Evolutionary conservation across 208 protist genomes (phyloP), one percentile per base, ranked within the genome.

Genomic region (Trypanosoma melophagium): DNA sequence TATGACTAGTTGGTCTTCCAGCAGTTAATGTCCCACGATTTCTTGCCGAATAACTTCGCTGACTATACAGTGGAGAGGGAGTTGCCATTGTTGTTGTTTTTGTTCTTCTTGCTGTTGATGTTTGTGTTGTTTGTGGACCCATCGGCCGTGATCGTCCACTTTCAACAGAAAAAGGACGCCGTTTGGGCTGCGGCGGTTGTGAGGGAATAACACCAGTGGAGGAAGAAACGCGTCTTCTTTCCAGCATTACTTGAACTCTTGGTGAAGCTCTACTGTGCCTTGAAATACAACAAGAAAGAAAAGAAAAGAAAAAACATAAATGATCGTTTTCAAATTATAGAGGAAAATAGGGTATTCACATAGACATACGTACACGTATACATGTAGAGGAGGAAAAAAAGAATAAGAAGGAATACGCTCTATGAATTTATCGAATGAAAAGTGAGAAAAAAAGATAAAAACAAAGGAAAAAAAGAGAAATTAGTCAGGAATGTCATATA

Each of bases 221-320:
- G 3, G 64, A 69, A n/a, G 41, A 40, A 55, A 61, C 52, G 25
- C 64, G 52, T 42, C 38, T 69, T 53, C 64, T 42, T 17, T 51
- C 7, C 4, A 21, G 40, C 61, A 67, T 67, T 14, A 17, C 14
- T 45, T n/a, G n/a, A n/a, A n/a, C n/a, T n/a, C n/a, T n/a, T n/a
- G n/a, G n/a, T n/a, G n/a, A n/a, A n/a, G n/a, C n/a, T n/a, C n/a
- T n/a, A n/a, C n/a, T n/a, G n/a, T n/a, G n/a, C n/a, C n/a, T n/a
- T n/a, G n/a, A n/a, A n/a, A n/a, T n/a, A n/a, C n/a, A n/a, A 16
- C 31, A 22, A 7, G 5, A 54, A 21, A 21, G 50, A 10, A 21
- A 54, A 54, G 9, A 54, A 54, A 28, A 54, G 17, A 54, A n/a
- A 24, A 54, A 54, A 54, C 7, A 54, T 10, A 54, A 54, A 28